These are phyloP conservation scores for Moesziomyces parantarcticus DNA, from an alignment of 1,284 basidiomycete species.

Conservation along the genomic window DNA sequence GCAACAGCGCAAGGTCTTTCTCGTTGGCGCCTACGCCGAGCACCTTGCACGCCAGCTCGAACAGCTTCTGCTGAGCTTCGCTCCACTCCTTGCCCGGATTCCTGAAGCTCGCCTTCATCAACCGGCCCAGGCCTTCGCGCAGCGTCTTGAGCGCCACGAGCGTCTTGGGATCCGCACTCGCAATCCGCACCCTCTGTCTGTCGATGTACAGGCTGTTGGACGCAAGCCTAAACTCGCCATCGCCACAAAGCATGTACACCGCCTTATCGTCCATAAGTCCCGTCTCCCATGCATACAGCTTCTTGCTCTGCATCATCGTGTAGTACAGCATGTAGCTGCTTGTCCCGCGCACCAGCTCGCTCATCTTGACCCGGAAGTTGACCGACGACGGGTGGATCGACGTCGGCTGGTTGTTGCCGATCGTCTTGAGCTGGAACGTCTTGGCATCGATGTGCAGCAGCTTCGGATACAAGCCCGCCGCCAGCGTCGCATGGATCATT, in stretches of 20 bases:
- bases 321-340: constrained; percentile 53
- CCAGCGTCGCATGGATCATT: constrained; percentile 83
- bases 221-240: constrained; percentile 86
- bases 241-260: constrained; percentile 87
- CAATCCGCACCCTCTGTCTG: constrained; percentile 81
- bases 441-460: constrained; percentile 78
- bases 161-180: constrained; percentile 75
- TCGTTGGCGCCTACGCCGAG: constrained; percentile 58
- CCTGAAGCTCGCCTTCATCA: constrained; percentile 73
- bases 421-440: constrained; percentile 77
- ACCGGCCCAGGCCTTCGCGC: constrained; percentile 75
- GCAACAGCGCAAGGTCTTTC: constrained; percentile 45
- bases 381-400: constrained; percentile 84
- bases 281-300: constrained; percentile 94
- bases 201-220: constrained; percentile 82
- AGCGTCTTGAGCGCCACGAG: constrained; percentile 84
- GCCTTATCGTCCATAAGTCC: constrained; percentile 87
- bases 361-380: constrained; percentile 52
- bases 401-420: constrained; percentile 85
- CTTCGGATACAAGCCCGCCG: constrained; percentile 91
- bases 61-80: constrained; percentile 76
- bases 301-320: constrained; percentile 82
- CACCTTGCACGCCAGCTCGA: constrained; percentile 70
- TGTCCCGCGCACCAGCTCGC: constrained; percentile 28
- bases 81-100: constrained; percentile 75